Base-by-base conservation (phyloP, 805 yeast genomes). In the Clavispora fructus region DNA sequence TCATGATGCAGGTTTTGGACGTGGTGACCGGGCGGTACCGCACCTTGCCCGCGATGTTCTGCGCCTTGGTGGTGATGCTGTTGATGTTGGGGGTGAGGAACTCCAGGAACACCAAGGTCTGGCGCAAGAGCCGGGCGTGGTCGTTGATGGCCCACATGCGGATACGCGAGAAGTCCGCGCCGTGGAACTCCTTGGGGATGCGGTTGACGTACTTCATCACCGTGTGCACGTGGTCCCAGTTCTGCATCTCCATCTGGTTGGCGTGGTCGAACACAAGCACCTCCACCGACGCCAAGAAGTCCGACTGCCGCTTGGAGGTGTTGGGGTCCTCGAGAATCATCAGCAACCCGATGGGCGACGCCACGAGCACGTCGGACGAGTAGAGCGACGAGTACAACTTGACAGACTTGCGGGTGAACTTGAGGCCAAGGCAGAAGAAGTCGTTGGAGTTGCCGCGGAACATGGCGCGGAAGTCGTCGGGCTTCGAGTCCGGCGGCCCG, bases 71-170 rank as follows among this genome's bases (percentile, higher is more conserved):
- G 3, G 63, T 41, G 40, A 88, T 58, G 45, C 82, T 79, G 61
- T 85, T 88, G 57, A 92, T 78, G 54, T 82, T 88, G 9, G 98
- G 98, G 1, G 97, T 85, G 9, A 75, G 55, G 60, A 77, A 87
- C 55, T 82, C 87, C n/a, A 87, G 71, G 53, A 94, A 84, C 3
- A 87, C 72, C 57, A 94, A 64, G 0, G 86, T 79, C 66, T 94
- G 99, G 26, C 97, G 78, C 45, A 92, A 73, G 43, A 71, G 70
- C 51, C 72, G 75, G 12, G 87, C 83, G 55, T 87, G 83, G 51
- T 88, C 95, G 58, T 94, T 91, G 52, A 94, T 83, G 32, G 85
- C 82, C 95, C 96, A 91, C 85, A 87, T 85, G 56, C 97, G 77
- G 33, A 94, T 83, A 55, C 99, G 77, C 47, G 94, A 81, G 64